These are phyloP conservation scores for Pseudozyma tsukubaensis DNA, from an alignment of 1,284 basidiomycete species.

Conservation along the genomic window DNA sequence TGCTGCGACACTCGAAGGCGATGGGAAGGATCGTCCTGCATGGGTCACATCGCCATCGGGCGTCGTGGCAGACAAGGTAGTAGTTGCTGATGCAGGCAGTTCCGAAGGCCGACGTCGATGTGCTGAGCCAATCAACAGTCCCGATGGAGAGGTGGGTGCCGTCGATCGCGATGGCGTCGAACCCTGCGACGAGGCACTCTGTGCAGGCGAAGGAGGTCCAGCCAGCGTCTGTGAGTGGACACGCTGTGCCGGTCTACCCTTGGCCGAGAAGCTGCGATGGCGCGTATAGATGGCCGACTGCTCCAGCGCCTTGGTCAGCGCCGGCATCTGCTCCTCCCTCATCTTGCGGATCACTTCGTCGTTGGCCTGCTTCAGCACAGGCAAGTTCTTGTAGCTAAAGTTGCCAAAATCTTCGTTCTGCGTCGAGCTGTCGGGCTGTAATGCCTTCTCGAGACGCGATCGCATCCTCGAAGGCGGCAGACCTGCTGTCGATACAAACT, in stretches of 20 bases:
- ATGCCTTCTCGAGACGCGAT: slow-evolving; percentile 36
- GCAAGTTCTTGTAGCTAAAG: slow-evolving; percentile 98
- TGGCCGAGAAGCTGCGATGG: slow-evolving; percentile 58
- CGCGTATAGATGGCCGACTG: slow-evolving; percentile 54
- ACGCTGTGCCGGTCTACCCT: slow-evolving; percentile 53
- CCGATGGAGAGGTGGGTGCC: slow-evolving; percentile 79
- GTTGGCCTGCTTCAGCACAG: slow-evolving; percentile 96
- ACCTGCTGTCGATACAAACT: slow-evolving; percentile 61
- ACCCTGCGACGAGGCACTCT: slow-evolving; percentile 89
- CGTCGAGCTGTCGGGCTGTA: slow-evolving; percentile 25
- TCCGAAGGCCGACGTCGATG: slow-evolving; percentile 53
- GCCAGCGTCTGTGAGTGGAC: slow-evolving; percentile 37
- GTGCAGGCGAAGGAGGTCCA: slow-evolving; percentile 78
- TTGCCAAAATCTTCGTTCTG: slow-evolving; percentile 88
- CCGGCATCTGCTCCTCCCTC: slow-evolving; percentile 69
- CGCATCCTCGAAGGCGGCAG: slow-evolving; percentile 67
- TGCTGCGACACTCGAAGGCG: slow-evolving; percentile 27
- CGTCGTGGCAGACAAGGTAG: slow-evolving; percentile 11
- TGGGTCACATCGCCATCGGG: slow-evolving; percentile 16
- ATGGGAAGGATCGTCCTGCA: slow-evolving; percentile 23
- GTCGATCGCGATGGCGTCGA: slow-evolving; percentile 84
- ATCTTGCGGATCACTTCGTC: slow-evolving; percentile 97
- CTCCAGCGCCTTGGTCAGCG: slow-evolving; percentile 55
- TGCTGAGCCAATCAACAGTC: slow-evolving; percentile 53
- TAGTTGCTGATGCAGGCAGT: slow-evolving; percentile 18